Evolutionary conservation across 495 filamentous ascomycete species (phyloP), one percentile per base, ranked within the genome.

Genomic region (Niebla homalea): DNA sequence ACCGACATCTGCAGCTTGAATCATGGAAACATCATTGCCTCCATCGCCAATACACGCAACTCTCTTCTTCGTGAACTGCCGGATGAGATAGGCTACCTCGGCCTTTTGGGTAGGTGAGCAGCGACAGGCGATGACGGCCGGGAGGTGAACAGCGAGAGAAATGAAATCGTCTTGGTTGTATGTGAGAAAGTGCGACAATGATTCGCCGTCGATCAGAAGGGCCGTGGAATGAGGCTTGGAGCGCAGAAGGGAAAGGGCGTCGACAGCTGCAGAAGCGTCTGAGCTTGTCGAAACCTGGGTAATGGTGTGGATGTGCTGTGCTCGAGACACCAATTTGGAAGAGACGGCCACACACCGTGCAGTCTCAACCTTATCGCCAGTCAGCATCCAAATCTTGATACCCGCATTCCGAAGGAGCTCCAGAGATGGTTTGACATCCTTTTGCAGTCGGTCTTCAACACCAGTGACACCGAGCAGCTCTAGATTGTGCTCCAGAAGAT

Each of bases 381-480:
- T 99, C 58, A 99, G 70, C 93, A 99, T 99, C 93, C 93, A 99
- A 49, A 97, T 95, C 67, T 94, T 96, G 62, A 99, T 87, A n/a
- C 93, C 93, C 8, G 93, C 93, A 62, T 99, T 97, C 52, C 93
- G 85, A 39, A 99, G 79, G 14, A 97, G 74, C 60, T 99, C 93
- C 6, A 99, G 75, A 1, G 85, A 90, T 3, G 89, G 83, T 60
- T 96, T 97, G 60, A 99, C 93, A 66, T 95, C 87, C 47, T 78
- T 78, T 62, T 99, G 93, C 20, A 99, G 72, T 53, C 93, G 93
- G 63, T 99, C 93, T 63, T 99, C 93, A 1, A 99, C 93, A 49
- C 93, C 93, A 1, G 93, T 99, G 14, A 99, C 89, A 12, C 93
- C 93, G 2, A 96, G 75, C 19, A 99, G 75, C 61, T 97, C 92